A percentile compares a stretch with the other conserved stretches of the same genome.
phyloP scores from a whole-genome alignment of 2,329 filamentous ascomycete genomes.

The Aspergillus brasiliensis region DNA sequence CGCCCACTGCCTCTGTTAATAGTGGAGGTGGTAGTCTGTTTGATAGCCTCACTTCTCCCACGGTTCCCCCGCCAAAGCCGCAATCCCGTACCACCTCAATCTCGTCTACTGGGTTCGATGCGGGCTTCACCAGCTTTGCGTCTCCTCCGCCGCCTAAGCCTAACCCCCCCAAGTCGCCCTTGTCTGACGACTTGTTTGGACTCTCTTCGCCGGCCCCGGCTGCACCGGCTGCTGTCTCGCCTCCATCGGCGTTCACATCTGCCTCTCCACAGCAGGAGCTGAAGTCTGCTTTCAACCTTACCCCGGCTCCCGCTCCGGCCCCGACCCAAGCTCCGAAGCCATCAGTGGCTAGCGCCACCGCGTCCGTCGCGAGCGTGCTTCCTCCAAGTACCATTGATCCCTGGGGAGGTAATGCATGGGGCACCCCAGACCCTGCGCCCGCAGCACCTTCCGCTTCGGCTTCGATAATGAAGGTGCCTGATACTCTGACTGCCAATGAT shows the following conservation, averaged over 20 bases:
- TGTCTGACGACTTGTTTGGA: slow-evolving; percentile 80
- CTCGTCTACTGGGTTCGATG: slow-evolving; percentile 62
- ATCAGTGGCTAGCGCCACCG: slow-evolving; percentile 45
- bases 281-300: slow-evolving; percentile 79
- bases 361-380: slow-evolving; percentile 45
- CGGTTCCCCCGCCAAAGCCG: slow-evolving; percentile 50
- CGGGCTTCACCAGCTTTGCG: slow-evolving; percentile 66
- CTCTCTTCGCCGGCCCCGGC: slow-evolving; percentile 57
- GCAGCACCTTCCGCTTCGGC: slow-evolving; percentile 37
- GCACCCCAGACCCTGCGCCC: slow-evolving; percentile 61
- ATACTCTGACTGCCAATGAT: slow-evolving; percentile 58
- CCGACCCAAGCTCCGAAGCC: slow-evolving; percentile 44
- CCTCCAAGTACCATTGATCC: slow-evolving; percentile 62
- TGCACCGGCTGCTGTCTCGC: slow-evolving; percentile 46
- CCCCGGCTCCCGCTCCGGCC: slow-evolving; percentile 44
- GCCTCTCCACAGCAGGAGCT: slow-evolving; percentile 44
- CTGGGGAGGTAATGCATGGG: slow-evolving; percentile 89
- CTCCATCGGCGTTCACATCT: slow-evolving; percentile 36
- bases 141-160: slow-evolving; percentile 48
- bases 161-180: slow-evolving; percentile 49
- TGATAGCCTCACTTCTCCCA: slow-evolving; percentile 66
- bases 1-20: slow-evolving; percentile 55
- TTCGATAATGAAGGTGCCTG: slow-evolving; percentile 45
- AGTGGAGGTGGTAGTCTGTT: slow-evolving; percentile 85
- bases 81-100: slow-evolving; percentile 53